These are phyloP conservation scores for Aspergillus uvarum DNA, from an alignment of 2,329 filamentous ascomycete genomes.

Conservation along the genomic window DNA sequence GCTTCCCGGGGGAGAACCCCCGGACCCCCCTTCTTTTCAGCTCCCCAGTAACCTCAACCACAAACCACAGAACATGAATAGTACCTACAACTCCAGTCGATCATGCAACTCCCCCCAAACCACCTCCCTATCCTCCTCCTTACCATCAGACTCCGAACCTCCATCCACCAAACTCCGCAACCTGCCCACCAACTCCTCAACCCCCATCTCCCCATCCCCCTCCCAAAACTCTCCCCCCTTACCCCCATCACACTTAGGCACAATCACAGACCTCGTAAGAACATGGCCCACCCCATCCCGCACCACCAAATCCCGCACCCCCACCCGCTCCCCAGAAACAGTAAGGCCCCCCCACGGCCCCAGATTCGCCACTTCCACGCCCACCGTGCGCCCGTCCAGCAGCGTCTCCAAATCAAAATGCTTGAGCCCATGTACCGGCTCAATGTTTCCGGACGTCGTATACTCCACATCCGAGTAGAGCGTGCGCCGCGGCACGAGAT, in stretches of 20 bases:
- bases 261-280: constrained; percentile 66
- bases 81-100: neutral
- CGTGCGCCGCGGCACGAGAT: constrained; percentile 70
- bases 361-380: constrained; percentile 68
- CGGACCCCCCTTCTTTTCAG: no score
- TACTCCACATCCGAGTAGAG: constrained; percentile 73
- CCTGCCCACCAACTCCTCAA: constrained; percentile 23
- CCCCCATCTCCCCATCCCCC: constrained; percentile 17
- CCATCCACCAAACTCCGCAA: constrained; percentile 18
- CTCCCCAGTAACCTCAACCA: neutral
- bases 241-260: constrained; percentile 65
- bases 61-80: neutral
- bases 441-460: constrained; percentile 54
- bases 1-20: no score
- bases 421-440: constrained; percentile 39
- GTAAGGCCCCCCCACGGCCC: constrained; percentile 69
- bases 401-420: constrained; percentile 68
- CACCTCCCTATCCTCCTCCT: neutral
- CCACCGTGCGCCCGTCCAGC: constrained; percentile 63
- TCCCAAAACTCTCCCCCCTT: neutral
- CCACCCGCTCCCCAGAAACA: constrained; percentile 70
- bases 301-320: constrained; percentile 68
- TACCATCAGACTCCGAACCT: constrained; percentile 2
- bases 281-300: constrained; percentile 79
- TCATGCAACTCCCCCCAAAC: neutral